Evolutionary conservation across 1,139 yeast species (phyloP), one percentile per base, ranked within the genome.

Genomic region (Hansenula sp.): DNA sequence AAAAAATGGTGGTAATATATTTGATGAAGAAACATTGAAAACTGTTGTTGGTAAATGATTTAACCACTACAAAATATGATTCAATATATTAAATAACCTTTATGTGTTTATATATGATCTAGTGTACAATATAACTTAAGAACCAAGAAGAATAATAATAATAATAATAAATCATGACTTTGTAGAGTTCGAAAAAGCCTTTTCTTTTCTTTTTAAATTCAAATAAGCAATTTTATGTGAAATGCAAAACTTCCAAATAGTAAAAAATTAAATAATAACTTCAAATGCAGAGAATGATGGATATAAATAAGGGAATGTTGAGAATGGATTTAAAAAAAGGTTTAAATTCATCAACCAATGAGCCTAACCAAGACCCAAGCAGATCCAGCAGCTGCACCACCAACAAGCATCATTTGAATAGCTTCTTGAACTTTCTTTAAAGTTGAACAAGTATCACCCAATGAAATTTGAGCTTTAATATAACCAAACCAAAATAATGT

Each of bases 341-440:
- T n/a, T n/a, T n/a, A n/a, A n/a, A n/a, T n/a, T 29, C 3, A 24
- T 42, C 34, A 53, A 31, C 53, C 96, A 48, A 89, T 81, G 48
- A 82, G 65, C 59, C 81, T 83, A 34, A 92, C 97, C 59, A 90
- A 75, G 35, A 80, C 79, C 96, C 96, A 92, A 18, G 98, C 97
- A 21, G 95, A 87, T 8, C 96, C 95, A 6, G 98, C 98, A 21
- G 98, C 98, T 27, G 85, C 67, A 16, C 97, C 95, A 33, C 98
- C 98, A 39, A 88, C 90, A 18, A 84, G 66, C 42, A 89, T 82
- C 97, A 92, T 92, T 64, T 89, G 95, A 32, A 84, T 42, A 39
- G 97, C 97, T 61, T 89, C 96, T 36, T 68, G 65, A 6, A 84
- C 66, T 56, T 87, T 85, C 55, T 78, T 79, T 45, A 60, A 56